Conservation (phyloP, 345 rosid genomes). For the Orychophragmus violaceus region DNA sequence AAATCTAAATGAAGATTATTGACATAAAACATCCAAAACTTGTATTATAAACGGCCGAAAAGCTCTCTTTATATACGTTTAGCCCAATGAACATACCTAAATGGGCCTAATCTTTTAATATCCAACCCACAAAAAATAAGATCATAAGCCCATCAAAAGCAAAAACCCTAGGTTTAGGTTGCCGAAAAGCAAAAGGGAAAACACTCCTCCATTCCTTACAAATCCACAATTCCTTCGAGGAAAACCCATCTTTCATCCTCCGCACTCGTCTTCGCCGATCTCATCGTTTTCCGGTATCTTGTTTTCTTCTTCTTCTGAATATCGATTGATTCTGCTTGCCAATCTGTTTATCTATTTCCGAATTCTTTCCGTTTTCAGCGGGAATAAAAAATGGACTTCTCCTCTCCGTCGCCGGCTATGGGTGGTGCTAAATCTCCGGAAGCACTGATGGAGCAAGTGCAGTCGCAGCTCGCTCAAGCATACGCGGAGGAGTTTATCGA, state of each 20-base stretch:
- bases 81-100: neutral
- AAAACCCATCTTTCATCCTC: neutral
- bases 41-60: too few relatives aligned
- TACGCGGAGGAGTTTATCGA: conserved; percentile 76
- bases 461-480: conserved; percentile 68
- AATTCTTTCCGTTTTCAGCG: neutral
- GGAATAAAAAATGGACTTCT: conserved; percentile 54
- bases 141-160: neutral
- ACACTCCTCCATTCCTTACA: neutral
- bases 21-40: too few relatives aligned
- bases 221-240: neutral
- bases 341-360: neutral
- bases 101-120: neutral
- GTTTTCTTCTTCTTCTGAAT: too few relatives aligned
- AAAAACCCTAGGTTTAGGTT: conserved; percentile 23
- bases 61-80: too few relatives aligned
- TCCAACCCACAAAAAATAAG: neutral
- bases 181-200: neutral
- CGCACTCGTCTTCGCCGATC: neutral
- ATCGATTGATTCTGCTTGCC: neutral
- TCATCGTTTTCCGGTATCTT: neutral
- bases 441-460: conserved; percentile 62
- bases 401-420: conserved; percentile 41
- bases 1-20: too few relatives aligned
- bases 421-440: conserved; percentile 28